A percentile compares a stretch with the other conserved stretches of the same genome.
These are phyloP conservation scores for Pythium aquatile DNA, from an alignment of 352 stramenopile genomes.

Conservation along the genomic window DNA sequence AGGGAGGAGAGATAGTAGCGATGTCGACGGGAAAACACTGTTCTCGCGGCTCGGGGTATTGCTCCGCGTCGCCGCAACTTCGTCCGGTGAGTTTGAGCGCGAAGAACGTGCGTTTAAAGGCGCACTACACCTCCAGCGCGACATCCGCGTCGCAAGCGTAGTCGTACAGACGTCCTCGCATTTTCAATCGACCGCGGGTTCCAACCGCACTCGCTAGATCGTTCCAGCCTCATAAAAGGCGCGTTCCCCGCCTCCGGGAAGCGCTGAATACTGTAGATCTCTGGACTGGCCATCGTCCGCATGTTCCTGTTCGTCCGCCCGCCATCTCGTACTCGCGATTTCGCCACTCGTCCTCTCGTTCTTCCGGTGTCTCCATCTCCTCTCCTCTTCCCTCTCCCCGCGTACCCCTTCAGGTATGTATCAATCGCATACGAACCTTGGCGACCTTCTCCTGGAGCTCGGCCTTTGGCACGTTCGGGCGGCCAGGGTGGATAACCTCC, in stretches of 20 bases:
- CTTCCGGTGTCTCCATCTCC: slow-evolving; percentile 1
- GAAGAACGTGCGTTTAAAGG: no score
- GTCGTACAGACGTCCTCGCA: no score
- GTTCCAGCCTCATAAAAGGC: no score
- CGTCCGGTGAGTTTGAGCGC: no score
- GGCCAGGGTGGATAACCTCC: slow-evolving; percentile 97
- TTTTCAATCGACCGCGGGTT: no score
- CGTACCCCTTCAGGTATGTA: background rate
- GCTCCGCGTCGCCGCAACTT: no score
- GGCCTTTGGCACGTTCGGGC: slow-evolving; percentile 96
- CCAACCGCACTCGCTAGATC: no score
- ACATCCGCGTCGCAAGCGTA: no score
- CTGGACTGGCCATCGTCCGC: background rate
- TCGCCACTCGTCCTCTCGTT: background rate
- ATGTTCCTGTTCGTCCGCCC: background rate
- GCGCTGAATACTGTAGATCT: no score
- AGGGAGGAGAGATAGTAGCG: background rate
- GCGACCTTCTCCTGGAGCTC: slow-evolving; percentile 98
- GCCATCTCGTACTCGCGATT: background rate
- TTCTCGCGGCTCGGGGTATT: no score
- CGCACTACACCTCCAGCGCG: no score
- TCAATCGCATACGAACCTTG: slow-evolving; percentile 74
- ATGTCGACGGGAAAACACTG: background rate
- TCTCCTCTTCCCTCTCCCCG: slow-evolving; percentile 6
- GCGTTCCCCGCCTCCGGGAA: no score